A percentile compares a stretch with the other conserved stretches of the same genome.
Conservation (phyloP, 441 rosid species). For the Gossypium schwendimanii region DNA sequence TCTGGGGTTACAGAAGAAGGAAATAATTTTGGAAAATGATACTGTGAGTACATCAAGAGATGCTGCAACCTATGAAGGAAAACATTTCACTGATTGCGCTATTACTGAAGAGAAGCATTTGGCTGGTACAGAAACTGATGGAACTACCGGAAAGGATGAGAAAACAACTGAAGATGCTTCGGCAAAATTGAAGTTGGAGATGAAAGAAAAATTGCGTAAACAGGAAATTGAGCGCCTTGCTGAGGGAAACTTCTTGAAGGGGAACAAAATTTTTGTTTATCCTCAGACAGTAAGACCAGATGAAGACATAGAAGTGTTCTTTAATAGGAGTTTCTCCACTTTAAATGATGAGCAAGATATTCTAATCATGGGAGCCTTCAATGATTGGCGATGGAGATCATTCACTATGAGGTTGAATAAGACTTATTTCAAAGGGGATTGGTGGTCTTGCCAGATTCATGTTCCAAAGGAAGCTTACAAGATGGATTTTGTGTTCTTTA, state of each 20-base stretch:
- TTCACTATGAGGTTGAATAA: slow-evolving; percentile 62
- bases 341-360: slow-evolving; percentile 56
- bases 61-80: slow-evolving; percentile 9
- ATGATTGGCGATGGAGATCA: slow-evolving; percentile 90
- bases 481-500: slow-evolving; percentile 85
- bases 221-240: slow-evolving; percentile 55
- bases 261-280: slow-evolving; percentile 60
- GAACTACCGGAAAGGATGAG: background rate
- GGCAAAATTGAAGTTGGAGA: slow-evolving; percentile 34
- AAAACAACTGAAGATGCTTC: slow-evolving; percentile 24
- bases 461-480: slow-evolving; percentile 86
- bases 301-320: slow-evolving; percentile 68
- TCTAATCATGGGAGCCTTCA: slow-evolving; percentile 86
- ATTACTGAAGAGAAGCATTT: background rate
- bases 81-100: slow-evolving; percentile 8
- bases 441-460: slow-evolving; percentile 87
- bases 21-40: slow-evolving; percentile 19
- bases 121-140: background rate
- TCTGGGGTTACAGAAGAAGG: slow-evolving; percentile 11
- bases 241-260: slow-evolving; percentile 39
- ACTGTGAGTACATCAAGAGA: slow-evolving; percentile 10
- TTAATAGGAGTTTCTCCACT: slow-evolving; percentile 57
- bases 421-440: slow-evolving; percentile 57
- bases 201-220: slow-evolving; percentile 38
- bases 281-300: slow-evolving; percentile 55